Evolutionary conservation across 208 protist species (phyloP), one percentile per base, ranked within the genome.

Genomic region (Strigomonas culicis): DNA sequence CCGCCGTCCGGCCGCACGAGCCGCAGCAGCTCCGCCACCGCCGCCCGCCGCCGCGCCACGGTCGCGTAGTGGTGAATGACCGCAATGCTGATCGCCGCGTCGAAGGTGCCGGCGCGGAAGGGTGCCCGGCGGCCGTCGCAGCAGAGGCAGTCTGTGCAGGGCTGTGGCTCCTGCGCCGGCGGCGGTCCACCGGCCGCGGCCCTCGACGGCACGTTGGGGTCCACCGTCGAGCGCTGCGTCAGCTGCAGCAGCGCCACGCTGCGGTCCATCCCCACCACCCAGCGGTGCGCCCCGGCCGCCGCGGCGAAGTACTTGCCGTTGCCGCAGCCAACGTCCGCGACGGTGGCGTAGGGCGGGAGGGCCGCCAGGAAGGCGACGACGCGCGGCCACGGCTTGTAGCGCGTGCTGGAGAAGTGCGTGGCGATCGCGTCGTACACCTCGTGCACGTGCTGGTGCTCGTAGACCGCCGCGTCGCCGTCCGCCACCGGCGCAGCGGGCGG

Each of bases 31-130:
- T 95, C 88, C 10, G 68, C 44, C 30, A 95, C 30, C 0, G 86
- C 79, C 32, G 43, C 63, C 24, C 71, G 32, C 4, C 93, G 76
- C 30, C 90, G 74, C 24, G 59, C 72, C 1, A 60, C 57, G 11
- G 83, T 94, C 2, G 78, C 70, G 61, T 96, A 83, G 74, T 97
- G 93, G 56, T 97, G 93, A 21, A 97, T 66, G 11, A 97, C 91
- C 2, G 93, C 93, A 55, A 97, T 93, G 65, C 82, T 89, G 63
- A 97, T 86, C 17, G 77, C 87, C 11, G 74, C 84, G 56, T 97
- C 90, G 49, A 90, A 88, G 21, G 83, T 10, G 8, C 78, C 82
- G 41, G 49, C 34, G n/a, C 88, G 88, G 59, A 93, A 62, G 15
- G 91, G 79, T 27, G 73, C 86, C 31, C 44, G 66, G 24, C 75